Base-by-base conservation (phyloP, 2,329 filamentous ascomycete species). In the Hypoxylon sp. region DNA sequence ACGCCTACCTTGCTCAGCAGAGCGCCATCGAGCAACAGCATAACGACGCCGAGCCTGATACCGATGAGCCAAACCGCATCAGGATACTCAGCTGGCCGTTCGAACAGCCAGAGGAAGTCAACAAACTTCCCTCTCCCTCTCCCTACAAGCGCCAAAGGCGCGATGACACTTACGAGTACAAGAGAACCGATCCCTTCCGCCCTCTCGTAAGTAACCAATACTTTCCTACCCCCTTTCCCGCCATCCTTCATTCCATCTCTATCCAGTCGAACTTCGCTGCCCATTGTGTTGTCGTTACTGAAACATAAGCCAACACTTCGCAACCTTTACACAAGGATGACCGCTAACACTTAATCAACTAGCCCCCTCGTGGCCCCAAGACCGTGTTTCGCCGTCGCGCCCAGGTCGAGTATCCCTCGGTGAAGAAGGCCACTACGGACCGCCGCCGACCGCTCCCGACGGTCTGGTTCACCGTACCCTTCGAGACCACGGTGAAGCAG, bases 161-260 rank as follows among this genome's bases (percentile, higher is more conserved):
- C 11, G 23, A 17, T 5, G 26, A 51, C 5, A n/a, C n/a, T n/a
- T n/a, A n/a, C n/a, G 35, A 19, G 2, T 48, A 34, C 9, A 17
- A 40, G 30, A 43, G 41, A 32, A 37, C 12, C 3, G 43, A 49
- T 13, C 47, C 48, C n/a, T 52, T 52, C 12, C 48, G 38, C 11
- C 38, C 53, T 25, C 12, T 21, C n/a, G 40, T 43, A 43, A 13
- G 40, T 27, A 12, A 34, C 13, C 7, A 8, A 3, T 5, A 7
- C 19, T 17, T 17, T 19, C 13, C 12, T 23, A 13, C 26, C 20
- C 17, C 30, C 15, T 23, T 7, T 11, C 5, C 3, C 13, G 4
- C 15, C 7, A 9, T 23, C 21, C 19, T 11, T 16, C 5, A 20
- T 13, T n/a, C n/a, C n/a, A n/a, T n/a, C n/a, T n/a, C n/a, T n/a